Evolutionary conservation across 2,329 filamentous ascomycete species (phyloP).

Genomic region (Esteya vermicola): DNA sequence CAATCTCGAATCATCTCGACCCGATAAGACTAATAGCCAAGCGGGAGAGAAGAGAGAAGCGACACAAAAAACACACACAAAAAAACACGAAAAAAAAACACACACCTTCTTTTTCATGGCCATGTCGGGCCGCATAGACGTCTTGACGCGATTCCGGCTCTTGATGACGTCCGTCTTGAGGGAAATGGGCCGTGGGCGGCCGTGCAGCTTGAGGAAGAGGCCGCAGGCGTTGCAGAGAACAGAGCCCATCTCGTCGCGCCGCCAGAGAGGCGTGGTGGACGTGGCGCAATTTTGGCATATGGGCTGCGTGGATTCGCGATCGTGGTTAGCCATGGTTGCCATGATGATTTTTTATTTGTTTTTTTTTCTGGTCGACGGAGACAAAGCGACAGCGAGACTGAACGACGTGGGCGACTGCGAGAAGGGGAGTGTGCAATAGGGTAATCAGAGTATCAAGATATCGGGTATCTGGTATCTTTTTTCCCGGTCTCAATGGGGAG

Average conservation of each 20-base stretch:
- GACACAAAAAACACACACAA: background rate
- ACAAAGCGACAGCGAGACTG: too few species aligned
- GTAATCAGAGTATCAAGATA: too few species aligned
- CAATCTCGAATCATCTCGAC: background rate
- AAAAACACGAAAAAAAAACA: slow-evolving; percentile 5
- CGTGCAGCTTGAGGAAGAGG: slow-evolving; percentile 92
- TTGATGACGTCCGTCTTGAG: slow-evolving; percentile 99
- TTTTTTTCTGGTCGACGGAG: too few species aligned
- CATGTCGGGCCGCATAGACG: slow-evolving; percentile 54
- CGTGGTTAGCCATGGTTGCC: slow-evolving; percentile 38
- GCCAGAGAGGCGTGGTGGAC: slow-evolving; percentile 92
- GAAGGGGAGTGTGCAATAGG: too few species aligned
- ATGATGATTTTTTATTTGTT: slow-evolving; percentile 13
- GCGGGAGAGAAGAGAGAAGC: background rate
- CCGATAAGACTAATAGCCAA: too few species aligned
- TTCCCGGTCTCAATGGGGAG: slow-evolving; percentile 5
- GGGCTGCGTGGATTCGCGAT: slow-evolving; percentile 61
- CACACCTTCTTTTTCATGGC: slow-evolving; percentile 73
- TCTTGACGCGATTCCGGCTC: slow-evolving; percentile 95
- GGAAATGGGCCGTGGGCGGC: slow-evolving; percentile 81
- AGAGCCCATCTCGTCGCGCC: slow-evolving; percentile 86
- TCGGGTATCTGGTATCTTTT: too few species aligned
- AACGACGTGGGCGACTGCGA: too few species aligned
- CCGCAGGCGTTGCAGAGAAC: slow-evolving; percentile 98
- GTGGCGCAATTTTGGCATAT: slow-evolving; percentile 95